Base-by-base conservation (phyloP, 2,329 filamentous ascomycete species). In the Cercospora zeae-maydis region DNA sequence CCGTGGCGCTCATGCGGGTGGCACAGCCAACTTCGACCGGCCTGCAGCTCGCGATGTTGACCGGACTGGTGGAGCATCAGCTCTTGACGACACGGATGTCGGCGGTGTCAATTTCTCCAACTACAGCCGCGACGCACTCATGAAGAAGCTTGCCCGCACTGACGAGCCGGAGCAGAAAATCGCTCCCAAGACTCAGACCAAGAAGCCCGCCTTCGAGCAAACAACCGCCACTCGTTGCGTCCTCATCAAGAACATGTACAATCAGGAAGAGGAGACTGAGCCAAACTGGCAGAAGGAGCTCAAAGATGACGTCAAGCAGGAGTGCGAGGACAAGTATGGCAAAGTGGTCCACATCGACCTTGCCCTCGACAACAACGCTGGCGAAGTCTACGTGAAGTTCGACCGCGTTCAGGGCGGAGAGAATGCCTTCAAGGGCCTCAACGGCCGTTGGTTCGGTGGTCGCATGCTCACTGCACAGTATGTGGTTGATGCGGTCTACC, bases 61-160 rank as follows among this genome's bases (percentile, higher is more conserved):
- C 79, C 86, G 86, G 69, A 86, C 90, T 51, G 90, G 91, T 64
- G 92, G 92, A 71, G 93, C 93, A 55, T 96, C 93, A 80, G 95
- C 95, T 72, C 83, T 99, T 58, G 95, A 99, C 79, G 95, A 99
- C 76, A 96, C 93, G 66, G 95, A 99, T 78, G 95, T 99, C 75
- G 92, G 91, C 57, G 95, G 95, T 75, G 93, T 99, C 79, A 98
- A 98, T 81, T 98, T 98, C 89, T 96, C 92, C 85, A 97, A 97
- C 79, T 97, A 96, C 82, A 96, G 92, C 83, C 91, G 95, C 80
- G 92, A 98, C 82, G 91, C 93, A 75, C 88, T 99, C 79, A 99
- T 99, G 95, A 88, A 92, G 78, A 97, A 98, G 81, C 90, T 99
- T 79, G 93, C 95, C 76, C 89, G 95, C 84, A 93, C 90, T 80